Conservation (phyloP, 2,329 filamentous ascomycete genomes). For the Cercospora sesami region DNA sequence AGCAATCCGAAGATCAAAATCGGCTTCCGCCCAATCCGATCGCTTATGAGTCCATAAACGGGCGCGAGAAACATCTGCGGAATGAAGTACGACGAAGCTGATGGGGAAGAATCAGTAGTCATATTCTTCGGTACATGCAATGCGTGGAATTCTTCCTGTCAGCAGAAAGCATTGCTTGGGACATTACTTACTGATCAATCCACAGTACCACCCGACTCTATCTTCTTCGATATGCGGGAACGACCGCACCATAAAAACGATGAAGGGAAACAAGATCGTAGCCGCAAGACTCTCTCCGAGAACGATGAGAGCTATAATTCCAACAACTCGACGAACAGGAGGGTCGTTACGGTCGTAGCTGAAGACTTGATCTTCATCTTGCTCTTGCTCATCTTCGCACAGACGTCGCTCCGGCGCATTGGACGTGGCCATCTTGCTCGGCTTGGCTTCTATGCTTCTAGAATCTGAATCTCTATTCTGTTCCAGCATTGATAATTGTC, state of each 20-base stretch:
- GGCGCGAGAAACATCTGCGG: background rate
- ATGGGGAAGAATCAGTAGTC: background rate
- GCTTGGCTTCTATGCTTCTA: background rate
- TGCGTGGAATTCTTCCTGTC: background rate
- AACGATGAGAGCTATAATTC: background rate
- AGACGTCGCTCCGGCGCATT: background rate
- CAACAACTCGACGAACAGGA: background rate
- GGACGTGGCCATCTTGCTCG: background rate
- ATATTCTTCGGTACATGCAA: fast-evolving
- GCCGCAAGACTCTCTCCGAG: background rate
- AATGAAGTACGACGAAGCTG: background rate
- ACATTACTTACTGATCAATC: background rate
- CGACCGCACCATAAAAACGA: background rate
- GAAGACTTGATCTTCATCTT: background rate
- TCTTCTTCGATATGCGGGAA: background rate
- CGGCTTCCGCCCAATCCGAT: background rate
- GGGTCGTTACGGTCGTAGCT: background rate
- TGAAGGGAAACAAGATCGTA: background rate
- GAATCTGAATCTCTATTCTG: background rate
- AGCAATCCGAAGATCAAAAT: background rate
- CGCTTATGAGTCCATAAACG: background rate
- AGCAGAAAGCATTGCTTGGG: background rate
- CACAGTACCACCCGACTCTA: background rate
- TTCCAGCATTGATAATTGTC: background rate
- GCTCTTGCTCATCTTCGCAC: background rate